These are phyloP conservation scores for Calonectria pauciramosa DNA, from an alignment of 2,329 filamentous ascomycete species.

Conservation along the genomic window DNA sequence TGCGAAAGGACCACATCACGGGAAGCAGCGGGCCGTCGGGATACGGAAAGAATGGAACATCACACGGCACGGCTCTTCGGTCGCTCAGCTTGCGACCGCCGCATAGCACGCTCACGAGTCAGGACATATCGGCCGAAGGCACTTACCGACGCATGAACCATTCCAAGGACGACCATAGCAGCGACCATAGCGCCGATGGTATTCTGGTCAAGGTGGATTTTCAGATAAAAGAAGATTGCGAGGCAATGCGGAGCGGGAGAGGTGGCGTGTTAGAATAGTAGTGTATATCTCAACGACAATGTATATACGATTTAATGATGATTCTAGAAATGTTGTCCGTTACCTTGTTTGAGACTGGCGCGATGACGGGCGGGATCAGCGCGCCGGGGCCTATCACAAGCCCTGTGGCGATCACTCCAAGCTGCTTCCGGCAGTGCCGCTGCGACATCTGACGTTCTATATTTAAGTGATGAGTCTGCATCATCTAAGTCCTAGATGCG, in stretches of 20 bases:
- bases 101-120: conserved; percentile 46
- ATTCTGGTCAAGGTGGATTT: conserved; percentile 55
- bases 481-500: neutral
- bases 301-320: conserved; percentile 3
- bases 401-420: neutral
- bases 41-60: conserved; percentile 39
- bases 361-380: neutral
- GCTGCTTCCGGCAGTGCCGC: neutral
- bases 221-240: conserved; percentile 47
- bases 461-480: neutral
- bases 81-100: conserved; percentile 48
- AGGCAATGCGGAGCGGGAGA: conserved; percentile 2
- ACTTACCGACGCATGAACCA: conserved; percentile 36
- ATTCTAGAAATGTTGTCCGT: neutral
- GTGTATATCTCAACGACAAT: neutral
- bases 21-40: conserved; percentile 40
- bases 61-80: conserved; percentile 46
- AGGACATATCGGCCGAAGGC: conserved; percentile 43
- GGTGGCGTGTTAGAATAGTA: neutral
- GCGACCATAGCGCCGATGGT: conserved; percentile 45
- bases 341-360: neutral
- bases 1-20: conserved; percentile 41
- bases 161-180: conserved; percentile 41
- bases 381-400: neutral
- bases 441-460: no score